Conservation (phyloP, 805 yeast genomes). For the Zygosaccharomyces kombuchaensis region DNA sequence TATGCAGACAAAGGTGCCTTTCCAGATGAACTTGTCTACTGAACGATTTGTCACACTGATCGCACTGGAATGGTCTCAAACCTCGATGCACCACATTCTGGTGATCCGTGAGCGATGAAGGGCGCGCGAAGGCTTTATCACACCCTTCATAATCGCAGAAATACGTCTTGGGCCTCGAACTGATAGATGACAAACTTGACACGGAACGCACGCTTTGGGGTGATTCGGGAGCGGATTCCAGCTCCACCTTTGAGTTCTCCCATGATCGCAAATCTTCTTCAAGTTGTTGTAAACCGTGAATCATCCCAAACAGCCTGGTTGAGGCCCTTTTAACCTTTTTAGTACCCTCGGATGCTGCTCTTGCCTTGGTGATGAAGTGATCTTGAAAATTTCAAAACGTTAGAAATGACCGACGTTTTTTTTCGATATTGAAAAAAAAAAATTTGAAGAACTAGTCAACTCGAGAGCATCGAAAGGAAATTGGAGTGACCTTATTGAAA, state of each 20-base stretch:
- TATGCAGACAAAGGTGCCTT: conserved; percentile 67
- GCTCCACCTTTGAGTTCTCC: background rate
- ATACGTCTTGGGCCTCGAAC: conserved; percentile 55
- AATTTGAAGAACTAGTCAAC: conserved; percentile 2
- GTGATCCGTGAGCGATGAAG: conserved; percentile 81
- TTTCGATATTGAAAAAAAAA: conserved; percentile 9
- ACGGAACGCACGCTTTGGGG: conserved; percentile 6
- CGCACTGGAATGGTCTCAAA: conserved; percentile 71
- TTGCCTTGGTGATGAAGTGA: background rate
- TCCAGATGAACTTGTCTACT: conserved; percentile 74
- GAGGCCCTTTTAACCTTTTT: background rate
- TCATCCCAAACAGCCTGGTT: background rate
- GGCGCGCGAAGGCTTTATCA: conserved; percentile 70
- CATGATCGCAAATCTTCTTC: background rate
- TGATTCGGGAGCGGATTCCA: conserved; percentile 4
- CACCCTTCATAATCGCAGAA: conserved; percentile 65
- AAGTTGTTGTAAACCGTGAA: background rate
- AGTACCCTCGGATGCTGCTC: background rate
- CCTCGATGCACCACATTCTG: conserved; percentile 65
- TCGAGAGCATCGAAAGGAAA: background rate
- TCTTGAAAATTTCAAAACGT: conserved; percentile 4
- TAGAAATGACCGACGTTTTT: conserved; percentile 2
- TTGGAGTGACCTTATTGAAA: background rate
- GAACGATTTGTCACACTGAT: conserved; percentile 60
- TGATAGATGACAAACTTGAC: conserved; percentile 14